Conservation (phyloP, 148 eudicot genomes). For the Silene latifolia region DNA sequence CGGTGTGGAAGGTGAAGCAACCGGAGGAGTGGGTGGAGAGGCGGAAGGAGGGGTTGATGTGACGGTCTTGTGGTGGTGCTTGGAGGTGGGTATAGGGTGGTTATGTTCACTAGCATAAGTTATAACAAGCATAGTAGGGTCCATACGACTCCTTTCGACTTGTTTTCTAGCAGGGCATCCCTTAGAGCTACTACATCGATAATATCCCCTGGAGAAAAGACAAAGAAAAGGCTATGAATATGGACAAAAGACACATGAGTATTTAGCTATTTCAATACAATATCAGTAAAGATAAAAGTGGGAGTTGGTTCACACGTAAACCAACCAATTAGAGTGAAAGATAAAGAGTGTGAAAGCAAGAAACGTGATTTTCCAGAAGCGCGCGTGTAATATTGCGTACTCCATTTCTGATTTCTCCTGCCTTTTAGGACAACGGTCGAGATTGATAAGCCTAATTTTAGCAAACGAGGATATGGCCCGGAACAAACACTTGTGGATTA, state of each 20-base stretch:
- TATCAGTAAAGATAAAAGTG: not conserved
- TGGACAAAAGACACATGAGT: conserved; percentile 11
- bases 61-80: conserved; percentile 35
- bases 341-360: not conserved
- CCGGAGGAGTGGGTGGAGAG: conserved; percentile 16
- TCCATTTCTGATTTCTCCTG: not conserved
- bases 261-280: not conserved
- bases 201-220: conserved; percentile 45
- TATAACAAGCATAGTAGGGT: conserved; percentile 53
- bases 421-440: conserved; percentile 15
- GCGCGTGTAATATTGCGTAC: conserved; percentile 4
- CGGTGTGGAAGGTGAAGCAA: not conserved
- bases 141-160: conserved; percentile 56
- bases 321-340: conserved; percentile 1
- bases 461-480: not conserved
- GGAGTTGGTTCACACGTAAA: conserved; percentile 24
- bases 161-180: conserved; percentile 75
- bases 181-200: conserved; percentile 66
- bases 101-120: conserved; percentile 59
- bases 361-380: not conserved
- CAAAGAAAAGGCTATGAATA: not conserved
- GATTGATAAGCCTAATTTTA: conserved; percentile 1
- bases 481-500: too few species aligned
- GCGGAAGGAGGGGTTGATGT: conserved; percentile 5
- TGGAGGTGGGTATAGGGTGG: conserved; percentile 49